These are phyloP conservation scores for Xerocomus alliaceus DNA, from an alignment of 1,284 basidiomycete species.

Conservation along the genomic window DNA sequence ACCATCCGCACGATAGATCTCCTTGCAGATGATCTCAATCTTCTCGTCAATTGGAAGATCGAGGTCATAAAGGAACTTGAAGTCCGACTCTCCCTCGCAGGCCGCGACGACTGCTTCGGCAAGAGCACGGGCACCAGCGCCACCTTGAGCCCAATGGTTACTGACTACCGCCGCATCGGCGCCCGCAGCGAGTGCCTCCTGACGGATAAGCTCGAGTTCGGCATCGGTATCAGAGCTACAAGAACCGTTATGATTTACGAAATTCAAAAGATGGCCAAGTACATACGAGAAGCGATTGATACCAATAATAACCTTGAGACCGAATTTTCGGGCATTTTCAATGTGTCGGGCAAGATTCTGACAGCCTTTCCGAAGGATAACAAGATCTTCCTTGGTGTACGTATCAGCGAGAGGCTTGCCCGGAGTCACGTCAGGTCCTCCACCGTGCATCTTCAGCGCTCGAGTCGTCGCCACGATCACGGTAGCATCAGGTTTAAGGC, in stretches of 20 bases:
- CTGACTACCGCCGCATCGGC: slow-evolving; percentile 95
- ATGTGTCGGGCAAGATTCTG: slow-evolving; percentile 95
- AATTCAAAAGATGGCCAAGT: neutral
- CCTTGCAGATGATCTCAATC: slow-evolving; percentile 85
- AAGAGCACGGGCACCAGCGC: slow-evolving; percentile 84
- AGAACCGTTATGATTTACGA: slow-evolving; percentile 3
- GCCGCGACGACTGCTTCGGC: slow-evolving; percentile 87
- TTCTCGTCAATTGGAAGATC: slow-evolving; percentile 86
- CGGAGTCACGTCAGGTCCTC: slow-evolving; percentile 95
- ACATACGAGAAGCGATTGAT: slow-evolving; percentile 94
- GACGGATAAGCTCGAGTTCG: slow-evolving; percentile 86
- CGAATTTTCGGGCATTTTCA: slow-evolving; percentile 94
- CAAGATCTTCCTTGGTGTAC: slow-evolving; percentile 93
- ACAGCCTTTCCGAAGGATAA: slow-evolving; percentile 90
- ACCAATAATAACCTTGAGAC: slow-evolving; percentile 95
- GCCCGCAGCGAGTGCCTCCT: slow-evolving; percentile 83
- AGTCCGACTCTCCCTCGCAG: slow-evolving; percentile 84
- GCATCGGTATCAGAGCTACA: slow-evolving; percentile 87
- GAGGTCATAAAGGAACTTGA: slow-evolving; percentile 92
- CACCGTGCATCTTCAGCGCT: slow-evolving; percentile 99
- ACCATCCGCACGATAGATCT: slow-evolving; percentile 92
- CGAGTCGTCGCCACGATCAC: slow-evolving; percentile 98
- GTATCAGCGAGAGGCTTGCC: slow-evolving; percentile 94
- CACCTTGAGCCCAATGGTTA: slow-evolving; percentile 97
- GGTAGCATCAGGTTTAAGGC: slow-evolving; percentile 91